Conservation (phyloP, 345 rosid species). For the Euphorbia tirucalli region DNA sequence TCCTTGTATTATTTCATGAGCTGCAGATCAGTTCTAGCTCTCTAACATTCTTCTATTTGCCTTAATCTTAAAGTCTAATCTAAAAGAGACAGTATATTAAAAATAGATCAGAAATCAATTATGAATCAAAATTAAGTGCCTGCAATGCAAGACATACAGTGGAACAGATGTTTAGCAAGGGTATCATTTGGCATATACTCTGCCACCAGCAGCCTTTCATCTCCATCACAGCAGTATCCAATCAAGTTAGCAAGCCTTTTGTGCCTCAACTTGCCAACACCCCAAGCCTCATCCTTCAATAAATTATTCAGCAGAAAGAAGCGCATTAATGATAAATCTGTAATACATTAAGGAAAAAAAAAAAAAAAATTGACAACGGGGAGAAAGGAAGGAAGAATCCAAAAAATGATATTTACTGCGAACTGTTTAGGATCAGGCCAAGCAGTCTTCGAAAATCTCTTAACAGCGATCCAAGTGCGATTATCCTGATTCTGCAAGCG, state of each 20-base stretch:
- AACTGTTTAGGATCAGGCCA: slow-evolving; percentile 96
- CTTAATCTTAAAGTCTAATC: not conserved
- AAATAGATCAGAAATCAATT: slow-evolving; percentile 3
- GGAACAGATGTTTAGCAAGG: slow-evolving; percentile 80
- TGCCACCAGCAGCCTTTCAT: slow-evolving; percentile 86
- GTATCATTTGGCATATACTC: slow-evolving; percentile 89
- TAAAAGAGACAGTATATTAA: not conserved
- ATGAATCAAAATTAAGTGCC: not conserved
- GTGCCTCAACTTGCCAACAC: slow-evolving; percentile 75
- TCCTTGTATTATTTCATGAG: not conserved
- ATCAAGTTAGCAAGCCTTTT: slow-evolving; percentile 75
- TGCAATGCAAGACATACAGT: slow-evolving; percentile 52
- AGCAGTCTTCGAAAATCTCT: slow-evolving; percentile 66
- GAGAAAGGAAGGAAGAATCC: not conserved
- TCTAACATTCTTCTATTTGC: not conserved
- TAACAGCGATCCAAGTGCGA: slow-evolving; percentile 71
- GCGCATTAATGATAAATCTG: not conserved
- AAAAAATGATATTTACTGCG: slow-evolving; percentile 39
- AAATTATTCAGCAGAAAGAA: not conserved
- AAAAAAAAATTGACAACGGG: not conserved
- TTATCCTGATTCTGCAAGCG: slow-evolving; percentile 39
- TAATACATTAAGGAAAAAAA: too few species aligned
- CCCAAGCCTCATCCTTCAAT: slow-evolving; percentile 70
- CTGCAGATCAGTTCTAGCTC: not conserved
- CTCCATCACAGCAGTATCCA: slow-evolving; percentile 94